Conservation (phyloP, 805 yeast species). For the Candida glaebosa region DNA sequence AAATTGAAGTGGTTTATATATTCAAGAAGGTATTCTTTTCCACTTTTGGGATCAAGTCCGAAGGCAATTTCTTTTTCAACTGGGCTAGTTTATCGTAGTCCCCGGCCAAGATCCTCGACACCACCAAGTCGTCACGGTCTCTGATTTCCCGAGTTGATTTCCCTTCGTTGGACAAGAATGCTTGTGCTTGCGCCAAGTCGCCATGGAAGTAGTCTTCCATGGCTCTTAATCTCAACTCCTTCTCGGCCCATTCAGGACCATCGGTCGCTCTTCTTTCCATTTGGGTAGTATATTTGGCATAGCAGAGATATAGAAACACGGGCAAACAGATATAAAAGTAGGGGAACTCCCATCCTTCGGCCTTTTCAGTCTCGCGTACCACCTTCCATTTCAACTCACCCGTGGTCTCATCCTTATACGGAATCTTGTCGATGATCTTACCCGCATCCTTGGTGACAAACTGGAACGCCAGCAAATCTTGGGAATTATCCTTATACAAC, state of each 20-base stretch:
- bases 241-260: conserved; percentile 75
- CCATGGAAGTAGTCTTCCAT: conserved; percentile 62
- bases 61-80: conserved; percentile 48
- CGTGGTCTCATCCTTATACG: conserved; percentile 72
- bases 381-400: conserved; percentile 80
- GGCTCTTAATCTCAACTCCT: conserved; percentile 73
- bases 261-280: conserved; percentile 37
- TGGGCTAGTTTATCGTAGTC: conserved; percentile 73
- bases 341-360: conserved; percentile 82
- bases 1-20: no score
- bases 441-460: conserved; percentile 48
- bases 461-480: conserved; percentile 55
- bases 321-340: conserved; percentile 74
- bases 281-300: conserved; percentile 44
- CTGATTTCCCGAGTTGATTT: conserved; percentile 54
- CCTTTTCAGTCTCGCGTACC: conserved; percentile 66
- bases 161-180: conserved; percentile 50
- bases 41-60: conserved; percentile 35
- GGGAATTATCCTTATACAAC: conserved; percentile 58
- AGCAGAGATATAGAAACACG: conserved; percentile 55
- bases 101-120: conserved; percentile 78
- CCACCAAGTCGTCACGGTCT: conserved; percentile 71
- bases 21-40: conserved; percentile 30
- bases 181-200: conserved; percentile 47
- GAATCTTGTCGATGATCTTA: conserved; percentile 75